Base-by-base conservation (phyloP, 1,284 basidiomycete species). In the Meira nashicola region DNA sequence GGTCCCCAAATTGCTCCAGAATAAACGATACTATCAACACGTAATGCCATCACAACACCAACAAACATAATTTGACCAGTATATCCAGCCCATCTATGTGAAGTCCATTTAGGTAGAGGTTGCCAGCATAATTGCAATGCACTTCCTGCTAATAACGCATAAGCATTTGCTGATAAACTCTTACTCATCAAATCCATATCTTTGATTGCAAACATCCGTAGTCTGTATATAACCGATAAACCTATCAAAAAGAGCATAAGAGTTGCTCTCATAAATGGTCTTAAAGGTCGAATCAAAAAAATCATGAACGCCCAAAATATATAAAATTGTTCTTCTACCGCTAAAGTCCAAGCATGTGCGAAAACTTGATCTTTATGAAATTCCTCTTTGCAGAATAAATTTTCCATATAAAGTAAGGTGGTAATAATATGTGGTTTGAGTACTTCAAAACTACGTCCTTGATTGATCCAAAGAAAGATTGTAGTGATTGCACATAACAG, bases 291-390 rank as follows among this genome's bases (percentile, higher is more conserved):
- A 11, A 43, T 43, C 4, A 66, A 55, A 1, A 58, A 46, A 15
- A 66, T 60, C 12, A 66, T 33, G 2, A 64, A 54, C 33, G 64
- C 63, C 64, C 64, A 66, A 46, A 66, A 60, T 28, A 66, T 60
- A 47, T 66, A 66, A 44, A 66, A 66, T 58, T 66, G 64, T 39
- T 66, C 62, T 38, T 66, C 64, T 14, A 66, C 62, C 5, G 64
- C 64, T 2, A 66, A 52, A 39, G 64, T 63, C 64, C 64, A 66
- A 0, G 62, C 64, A 57, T 66, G 58, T 41, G 59, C 56, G 49
- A 51, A 63, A 17, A 64, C 14, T 17, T n/a, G 23, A 49, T 23
- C 0, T 58, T 43, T 43, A 19, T 43, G 40, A 43, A 15, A 15
- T 19, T 19, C 4, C 40, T 43, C 40, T 19, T 43, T 43, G 40